phyloP scores from a whole-genome alignment of 2,329 filamentous ascomycete genomes.

The Claviceps pazoutovae region DNA sequence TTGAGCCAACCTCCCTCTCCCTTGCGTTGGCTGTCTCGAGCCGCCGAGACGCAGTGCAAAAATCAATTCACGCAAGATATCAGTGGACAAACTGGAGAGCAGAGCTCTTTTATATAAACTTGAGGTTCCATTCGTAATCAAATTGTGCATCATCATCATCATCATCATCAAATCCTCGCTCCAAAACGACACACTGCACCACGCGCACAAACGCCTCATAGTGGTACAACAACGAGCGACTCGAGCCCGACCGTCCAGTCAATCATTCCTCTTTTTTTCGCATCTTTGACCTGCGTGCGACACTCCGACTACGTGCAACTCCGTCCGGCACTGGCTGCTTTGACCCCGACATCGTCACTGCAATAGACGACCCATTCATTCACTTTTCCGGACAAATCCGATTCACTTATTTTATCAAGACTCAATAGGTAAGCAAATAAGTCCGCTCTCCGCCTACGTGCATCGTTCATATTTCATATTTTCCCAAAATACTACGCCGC shows the following conservation, averaged over 20 bases:
- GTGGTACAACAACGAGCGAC: not conserved
- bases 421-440: not conserved
- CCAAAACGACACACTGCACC: too few relatives aligned
- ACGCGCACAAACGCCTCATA: not conserved
- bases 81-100: not conserved
- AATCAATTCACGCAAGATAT: not conserved
- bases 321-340: not conserved
- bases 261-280: not conserved
- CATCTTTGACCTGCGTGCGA: not conserved
- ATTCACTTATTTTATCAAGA: not conserved
- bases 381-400: not conserved
- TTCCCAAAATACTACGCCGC: not conserved
- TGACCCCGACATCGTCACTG: not conserved
- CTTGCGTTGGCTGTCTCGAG: slow-evolving; percentile 6
- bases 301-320: not conserved
- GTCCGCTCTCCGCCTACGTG: too few relatives aligned
- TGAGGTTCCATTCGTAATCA: not conserved
- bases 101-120: slow-evolving; percentile 7
- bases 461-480: too few relatives aligned
- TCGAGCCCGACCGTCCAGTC: not conserved
- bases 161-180: not conserved
- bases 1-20: slow-evolving; percentile 7
- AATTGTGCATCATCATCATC: not conserved
- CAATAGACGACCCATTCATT: not conserved
- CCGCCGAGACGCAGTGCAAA: slow-evolving; percentile 3